phyloP scores from a whole-genome alignment of 345 rosid genomes.

The Lenwebbia sp. region DNA sequence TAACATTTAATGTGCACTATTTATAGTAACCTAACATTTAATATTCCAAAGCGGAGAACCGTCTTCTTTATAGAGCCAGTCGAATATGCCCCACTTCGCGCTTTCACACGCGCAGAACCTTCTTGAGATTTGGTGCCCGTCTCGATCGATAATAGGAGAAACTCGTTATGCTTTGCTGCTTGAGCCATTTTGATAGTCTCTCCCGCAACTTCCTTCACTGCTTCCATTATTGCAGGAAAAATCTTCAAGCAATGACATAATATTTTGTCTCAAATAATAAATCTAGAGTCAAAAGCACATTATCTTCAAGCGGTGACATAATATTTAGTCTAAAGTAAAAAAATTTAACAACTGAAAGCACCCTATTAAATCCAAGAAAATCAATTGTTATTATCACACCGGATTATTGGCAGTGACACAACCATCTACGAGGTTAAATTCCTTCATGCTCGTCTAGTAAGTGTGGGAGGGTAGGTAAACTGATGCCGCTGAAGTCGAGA shows the following conservation, averaged over 20 bases:
- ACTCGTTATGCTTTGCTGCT: too few species aligned
- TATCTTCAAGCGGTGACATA: neutral
- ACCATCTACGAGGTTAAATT: neutral
- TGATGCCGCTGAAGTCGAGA: accelerated
- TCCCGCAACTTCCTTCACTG: neutral
- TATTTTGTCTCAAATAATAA: neutral
- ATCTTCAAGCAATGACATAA: neutral
- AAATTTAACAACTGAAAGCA: neutral
- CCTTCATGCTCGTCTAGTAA: accelerated
- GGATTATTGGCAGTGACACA: neutral
- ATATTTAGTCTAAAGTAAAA: neutral
- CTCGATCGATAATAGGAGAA: too few species aligned
- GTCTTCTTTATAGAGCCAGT: neutral
- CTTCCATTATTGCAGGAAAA: neutral
- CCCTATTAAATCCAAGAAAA: neutral
- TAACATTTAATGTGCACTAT: too few species aligned
- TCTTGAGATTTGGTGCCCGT: neutral
- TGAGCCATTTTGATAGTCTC: neutral
- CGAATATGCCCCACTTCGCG: neutral
- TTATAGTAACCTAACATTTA: too few species aligned
- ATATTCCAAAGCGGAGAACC: neutral
- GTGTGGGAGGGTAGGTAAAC: neutral
- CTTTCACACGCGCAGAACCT: too few species aligned
- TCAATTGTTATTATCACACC: neutral
- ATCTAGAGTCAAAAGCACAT: neutral